A percentile compares a stretch with the other conserved stretches of the same genome.
These are phyloP conservation scores for Apiospora marii DNA, from an alignment of 2,329 filamentous ascomycete genomes.

Conservation along the genomic window DNA sequence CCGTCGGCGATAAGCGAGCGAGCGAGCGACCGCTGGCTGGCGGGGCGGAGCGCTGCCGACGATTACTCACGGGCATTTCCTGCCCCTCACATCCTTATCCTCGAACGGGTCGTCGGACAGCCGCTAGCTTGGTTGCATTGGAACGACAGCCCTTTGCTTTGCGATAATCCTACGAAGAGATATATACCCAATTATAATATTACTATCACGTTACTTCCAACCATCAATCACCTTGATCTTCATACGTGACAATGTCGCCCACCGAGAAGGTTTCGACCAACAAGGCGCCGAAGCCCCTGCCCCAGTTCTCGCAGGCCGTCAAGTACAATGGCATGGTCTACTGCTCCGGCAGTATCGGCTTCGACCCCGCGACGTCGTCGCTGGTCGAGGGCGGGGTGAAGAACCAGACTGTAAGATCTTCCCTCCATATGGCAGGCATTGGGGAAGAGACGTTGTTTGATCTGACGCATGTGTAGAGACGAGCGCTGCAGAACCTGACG, in stretches of 20 bases:
- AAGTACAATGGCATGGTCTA: conserved; percentile 73
- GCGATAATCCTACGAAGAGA: not conserved
- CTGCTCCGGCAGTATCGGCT: conserved; percentile 70
- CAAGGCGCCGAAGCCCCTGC: conserved; percentile 59
- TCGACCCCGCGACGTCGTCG: conserved; percentile 61
- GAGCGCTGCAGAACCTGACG: conserved; percentile 65
- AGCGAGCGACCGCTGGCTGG: not conserved
- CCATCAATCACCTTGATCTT: not conserved
- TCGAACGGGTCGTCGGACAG: not conserved
- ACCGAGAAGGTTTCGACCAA: conserved; percentile 52
- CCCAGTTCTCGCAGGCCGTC: conserved; percentile 67
- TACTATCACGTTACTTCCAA: not conserved
- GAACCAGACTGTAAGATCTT: conserved; percentile 55
- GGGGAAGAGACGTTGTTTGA: no score
- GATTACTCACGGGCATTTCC: conserved; percentile 2
- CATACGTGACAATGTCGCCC: conserved; percentile 39
- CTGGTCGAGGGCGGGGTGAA: conserved; percentile 65
- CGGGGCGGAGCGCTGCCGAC: not conserved
- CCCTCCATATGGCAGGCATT: not conserved
- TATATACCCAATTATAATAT: not conserved
- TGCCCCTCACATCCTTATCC: not conserved
- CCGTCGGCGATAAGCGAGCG: conserved; percentile 6
- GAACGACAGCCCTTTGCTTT: not conserved
- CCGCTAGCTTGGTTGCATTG: not conserved
- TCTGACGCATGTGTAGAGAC: no score